Conservation (phyloP, 441 rosid species). For the Pelargonium fulgidum region DNA sequence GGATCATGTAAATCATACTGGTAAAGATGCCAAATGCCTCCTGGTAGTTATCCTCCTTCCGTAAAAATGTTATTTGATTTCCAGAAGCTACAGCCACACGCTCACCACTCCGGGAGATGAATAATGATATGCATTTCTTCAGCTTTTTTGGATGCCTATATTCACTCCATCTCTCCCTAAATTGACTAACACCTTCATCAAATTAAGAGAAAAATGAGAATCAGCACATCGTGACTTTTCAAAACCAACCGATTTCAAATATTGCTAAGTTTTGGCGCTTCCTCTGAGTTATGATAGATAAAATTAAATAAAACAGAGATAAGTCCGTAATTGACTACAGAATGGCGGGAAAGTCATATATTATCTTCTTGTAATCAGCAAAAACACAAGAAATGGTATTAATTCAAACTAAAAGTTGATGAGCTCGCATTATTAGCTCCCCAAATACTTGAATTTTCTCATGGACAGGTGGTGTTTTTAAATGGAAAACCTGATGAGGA, state of each 20-base stretch:
- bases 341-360: background rate
- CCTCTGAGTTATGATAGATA: background rate
- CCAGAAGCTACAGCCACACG: conserved; percentile 78
- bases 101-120: conserved; percentile 71
- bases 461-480: background rate
- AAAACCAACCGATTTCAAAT: conserved; percentile 11
- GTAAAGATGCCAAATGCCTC: conserved; percentile 61
- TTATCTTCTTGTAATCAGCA: background rate
- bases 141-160: conserved; percentile 40
- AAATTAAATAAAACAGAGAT: background rate
- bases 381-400: background rate
- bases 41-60: conserved; percentile 61
- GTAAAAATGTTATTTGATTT: conserved; percentile 60
- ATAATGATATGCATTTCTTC: conserved; percentile 45
- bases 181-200: conserved; percentile 52
- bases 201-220: conserved; percentile 8
- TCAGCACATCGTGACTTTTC: background rate
- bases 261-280: conserved; percentile 8
- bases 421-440: no score
- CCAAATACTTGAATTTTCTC: background rate
- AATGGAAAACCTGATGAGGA: background rate
- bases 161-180: conserved; percentile 65
- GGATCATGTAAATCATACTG: conserved; percentile 39
- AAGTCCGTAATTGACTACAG: background rate
- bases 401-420: background rate